These are phyloP conservation scores for Macrocybe gigantea DNA, from an alignment of 768 basidiomycete genomes.

Conservation along the genomic window DNA sequence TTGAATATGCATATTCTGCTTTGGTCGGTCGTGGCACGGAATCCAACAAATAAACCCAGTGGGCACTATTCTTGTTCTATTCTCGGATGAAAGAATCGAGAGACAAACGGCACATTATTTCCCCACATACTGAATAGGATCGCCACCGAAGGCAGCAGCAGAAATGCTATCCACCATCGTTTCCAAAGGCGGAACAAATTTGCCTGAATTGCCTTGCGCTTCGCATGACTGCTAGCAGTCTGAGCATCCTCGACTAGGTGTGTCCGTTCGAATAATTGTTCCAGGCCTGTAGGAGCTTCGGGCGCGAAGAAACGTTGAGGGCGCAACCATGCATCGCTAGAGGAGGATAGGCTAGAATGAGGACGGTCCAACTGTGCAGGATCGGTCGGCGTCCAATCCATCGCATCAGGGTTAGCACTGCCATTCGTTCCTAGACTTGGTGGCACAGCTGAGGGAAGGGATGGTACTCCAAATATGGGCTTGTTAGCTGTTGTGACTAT, in stretches of 20 bases:
- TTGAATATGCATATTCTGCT: too few species aligned
- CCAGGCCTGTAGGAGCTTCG: conserved; percentile 72
- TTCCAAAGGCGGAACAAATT: conserved; percentile 18
- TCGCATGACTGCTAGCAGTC: not conserved
- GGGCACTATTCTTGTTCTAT: too few species aligned
- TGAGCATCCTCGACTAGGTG: conserved; percentile 43
- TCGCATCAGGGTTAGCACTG: conserved; percentile 23
- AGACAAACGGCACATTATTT: not conserved
- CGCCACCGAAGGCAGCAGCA: conserved; percentile 21
- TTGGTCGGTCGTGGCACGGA: too few species aligned
- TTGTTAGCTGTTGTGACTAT: conserved; percentile 32
- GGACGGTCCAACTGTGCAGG: conserved; percentile 14
- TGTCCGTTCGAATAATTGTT: conserved; percentile 60
- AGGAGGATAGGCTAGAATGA: conserved; percentile 17
- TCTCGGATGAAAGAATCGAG: too few species aligned
- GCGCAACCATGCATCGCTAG: conserved; percentile 48
- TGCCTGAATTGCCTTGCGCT: not conserved
- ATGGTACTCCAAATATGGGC: conserved; percentile 70
- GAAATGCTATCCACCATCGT: conserved; percentile 30
- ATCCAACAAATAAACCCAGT: too few species aligned
- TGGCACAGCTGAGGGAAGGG: conserved; percentile 34
- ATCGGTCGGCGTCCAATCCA: conserved; percentile 66
- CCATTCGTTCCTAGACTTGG: conserved; percentile 8
- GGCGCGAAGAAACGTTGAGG: conserved; percentile 76
- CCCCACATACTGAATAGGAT: conserved; percentile 19